Percentiles rank a stretch among this genome's conserved stretches.
Evolutionary conservation across 495 filamentous ascomycete genomes (phyloP).

Genomic region (Aspergillus sparsus): DNA sequence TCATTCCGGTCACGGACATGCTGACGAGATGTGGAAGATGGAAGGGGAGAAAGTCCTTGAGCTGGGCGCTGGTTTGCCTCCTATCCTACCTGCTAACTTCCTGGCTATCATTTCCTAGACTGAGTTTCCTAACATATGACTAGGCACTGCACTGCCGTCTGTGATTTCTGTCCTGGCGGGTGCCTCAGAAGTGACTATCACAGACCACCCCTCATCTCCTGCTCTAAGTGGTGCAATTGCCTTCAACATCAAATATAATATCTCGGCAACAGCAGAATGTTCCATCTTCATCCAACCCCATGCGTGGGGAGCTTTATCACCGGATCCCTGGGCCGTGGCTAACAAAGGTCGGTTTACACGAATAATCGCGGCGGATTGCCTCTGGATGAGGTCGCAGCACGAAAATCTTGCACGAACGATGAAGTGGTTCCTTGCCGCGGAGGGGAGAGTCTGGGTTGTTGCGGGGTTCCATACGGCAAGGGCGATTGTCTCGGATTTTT

Average conservation of each 20-base stretch:
- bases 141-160: constrained; percentile 74
- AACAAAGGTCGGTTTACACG: constrained; percentile 59
- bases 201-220: constrained; percentile 76
- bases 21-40: constrained; percentile 49
- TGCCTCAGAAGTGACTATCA: constrained; percentile 63
- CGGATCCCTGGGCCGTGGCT: constrained; percentile 52
- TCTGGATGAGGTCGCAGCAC: constrained; percentile 85
- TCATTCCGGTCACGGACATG: constrained; percentile 15
- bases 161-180: constrained; percentile 65
- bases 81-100: neutral
- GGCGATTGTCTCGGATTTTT: constrained; percentile 69
- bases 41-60: constrained; percentile 56
- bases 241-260: constrained; percentile 60
- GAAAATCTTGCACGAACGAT: constrained; percentile 68
- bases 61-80: constrained; percentile 59
- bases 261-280: constrained; percentile 31
- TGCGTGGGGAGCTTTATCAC: constrained; percentile 65
- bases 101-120: neutral
- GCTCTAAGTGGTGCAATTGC: constrained; percentile 61
- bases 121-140: too few relatives aligned
- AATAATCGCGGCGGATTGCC: constrained; percentile 78
- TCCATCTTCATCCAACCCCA: constrained; percentile 59
- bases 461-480: constrained; percentile 86
- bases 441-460: constrained; percentile 64
- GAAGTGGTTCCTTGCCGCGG: constrained; percentile 64